Percentiles rank a stretch among this genome's conserved stretches.
Evolutionary conservation across 495 filamentous ascomycete genomes (phyloP).

Genomic region (Filosporella fistucella): DNA sequence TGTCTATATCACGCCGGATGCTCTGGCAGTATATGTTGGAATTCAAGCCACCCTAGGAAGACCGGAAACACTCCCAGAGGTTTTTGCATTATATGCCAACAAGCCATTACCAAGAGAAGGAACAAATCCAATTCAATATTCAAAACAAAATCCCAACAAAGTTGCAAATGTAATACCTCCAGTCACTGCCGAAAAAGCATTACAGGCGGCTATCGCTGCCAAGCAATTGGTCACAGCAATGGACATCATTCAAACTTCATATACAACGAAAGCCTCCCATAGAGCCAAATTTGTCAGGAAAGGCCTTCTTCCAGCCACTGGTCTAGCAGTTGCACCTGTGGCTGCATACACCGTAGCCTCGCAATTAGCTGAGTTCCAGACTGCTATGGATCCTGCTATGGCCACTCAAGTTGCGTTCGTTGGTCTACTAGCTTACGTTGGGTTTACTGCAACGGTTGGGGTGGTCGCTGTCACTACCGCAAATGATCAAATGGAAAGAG

Average conservation of each 20-base stretch:
- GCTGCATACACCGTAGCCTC: conserved; percentile 66
- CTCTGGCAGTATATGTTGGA: conserved; percentile 65
- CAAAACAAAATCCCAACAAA: conserved; percentile 58
- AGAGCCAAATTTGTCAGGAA: conserved; percentile 55
- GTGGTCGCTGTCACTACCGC: conserved; percentile 76
- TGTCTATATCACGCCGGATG: conserved; percentile 72
- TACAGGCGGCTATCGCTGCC: conserved; percentile 70
- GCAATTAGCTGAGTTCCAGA: conserved; percentile 54
- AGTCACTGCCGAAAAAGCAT: conserved; percentile 59
- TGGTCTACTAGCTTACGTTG: conserved; percentile 77
- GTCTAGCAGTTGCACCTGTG: conserved; percentile 52
- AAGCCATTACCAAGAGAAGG: conserved; percentile 70
- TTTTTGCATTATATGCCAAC: conserved; percentile 76
- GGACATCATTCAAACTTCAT: conserved; percentile 74
- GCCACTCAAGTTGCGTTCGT: conserved; percentile 76
- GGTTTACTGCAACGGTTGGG: conserved; percentile 72
- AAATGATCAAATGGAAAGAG: conserved; percentile 92
- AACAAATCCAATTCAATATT: conserved; percentile 54
- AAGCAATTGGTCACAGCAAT: conserved; percentile 73
- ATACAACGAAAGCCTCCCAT: conserved; percentile 65
- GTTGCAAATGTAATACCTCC: conserved; percentile 66
- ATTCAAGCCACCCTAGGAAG: conserved; percentile 66
- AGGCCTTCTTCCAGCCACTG: conserved; percentile 25
- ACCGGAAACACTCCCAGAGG: conserved; percentile 69
- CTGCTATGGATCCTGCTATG: conserved; percentile 61